Evolutionary conservation across 2,329 filamentous ascomycete species (phyloP), one percentile per base, ranked within the genome.

Genomic region (Hawksworthiomyces lignivorus): DNA sequence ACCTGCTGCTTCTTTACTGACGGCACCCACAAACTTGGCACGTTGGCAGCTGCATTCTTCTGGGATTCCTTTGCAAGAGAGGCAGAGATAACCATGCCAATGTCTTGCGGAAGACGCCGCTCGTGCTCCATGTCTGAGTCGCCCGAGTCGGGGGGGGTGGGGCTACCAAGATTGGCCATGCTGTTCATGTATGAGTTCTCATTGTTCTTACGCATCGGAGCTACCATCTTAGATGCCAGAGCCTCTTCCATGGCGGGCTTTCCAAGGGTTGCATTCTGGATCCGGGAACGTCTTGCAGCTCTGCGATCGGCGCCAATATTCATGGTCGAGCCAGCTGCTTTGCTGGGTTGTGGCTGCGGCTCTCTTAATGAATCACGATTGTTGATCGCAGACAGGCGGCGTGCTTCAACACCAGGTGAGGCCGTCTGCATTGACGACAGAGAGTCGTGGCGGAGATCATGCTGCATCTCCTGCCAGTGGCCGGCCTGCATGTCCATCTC

Each of bases 401-500:
- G 61, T 7, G 65, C 66, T 32, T 59, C 55, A 11, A 48, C 52
- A 15, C 50, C 52, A 2, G 54, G 52, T 0, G 59, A 55, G 12
- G 32, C 7, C 1, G 64, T 65, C 39, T 55, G 56, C 36, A 71
- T 53, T 7, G 67, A 72, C 2, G 69, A 74, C 30, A 70, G 53
- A 6, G 74, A 77, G 49, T 72, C 67, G 43, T 68, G 68, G 39
- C 63, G 61, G 30, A 79, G 54, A 28, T 70, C 68, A 20, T 68
- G 61, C 43, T 75, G 74, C 60, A 81, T 68, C 37, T 69, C 61
- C 43, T 73, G 69, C 79, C 78, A 82, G 49, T 73, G 69, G 41
- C 65, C 66, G 53, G 79, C 75, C 53, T 82, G 73, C 48, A 68
- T 57, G 1, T 70, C 74, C 68, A 82, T 76, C 56, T 83, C 79